Evolutionary conservation across 2,329 filamentous ascomycete genomes (phyloP), one percentile per base, ranked within the genome.

Genomic region (Sphaerostilbella broomeana): DNA sequence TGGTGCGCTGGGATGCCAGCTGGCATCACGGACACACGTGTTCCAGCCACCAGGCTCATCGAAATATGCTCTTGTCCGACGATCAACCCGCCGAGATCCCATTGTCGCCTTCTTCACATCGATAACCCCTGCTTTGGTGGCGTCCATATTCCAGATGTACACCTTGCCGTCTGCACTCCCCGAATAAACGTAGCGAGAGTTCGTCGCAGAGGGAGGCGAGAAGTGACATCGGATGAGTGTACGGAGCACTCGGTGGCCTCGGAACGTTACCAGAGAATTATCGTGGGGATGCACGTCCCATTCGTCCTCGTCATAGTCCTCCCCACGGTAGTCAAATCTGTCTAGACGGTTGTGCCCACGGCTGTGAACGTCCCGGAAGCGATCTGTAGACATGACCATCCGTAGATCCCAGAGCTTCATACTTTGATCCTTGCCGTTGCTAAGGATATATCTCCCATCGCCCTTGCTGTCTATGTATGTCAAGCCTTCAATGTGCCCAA

Each of bases 381-480:
- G 67, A 22, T 80, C 73, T 1, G 83, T 82, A 5, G 79, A 79
- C 70, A 92, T 85, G 73, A 88, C 90, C 72, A 86, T 94, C 36
- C 90, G 75, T 40, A 95, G 60, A 59, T 98, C 92, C 92, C 92
- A 98, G 0, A 98, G 73, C 63, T 97, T 97, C 78, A 94, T 94
- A 28, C 82, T 90, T 61, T 97, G 92, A 56, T 98, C 92, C 58
- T 97, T 98, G 46, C 80, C 86, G 53, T 98, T 98, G 49, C 83
- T 89, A 18, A 98, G 75, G 7, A 97, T 84, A 59, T 97, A 97
- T 41, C 79, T 69, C 4, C 79, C 79, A 54, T 84, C 79, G 36
- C 77, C 77, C 54, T 84, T 84, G 60, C 75, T 80, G 59, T 84
- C 79, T 40, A 84, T 72, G 52, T 83, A 83, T 0, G 79, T 84